Evolutionary conservation across 2,329 filamentous ascomycete species (phyloP).

Genomic region (Claviceps sp.): DNA sequence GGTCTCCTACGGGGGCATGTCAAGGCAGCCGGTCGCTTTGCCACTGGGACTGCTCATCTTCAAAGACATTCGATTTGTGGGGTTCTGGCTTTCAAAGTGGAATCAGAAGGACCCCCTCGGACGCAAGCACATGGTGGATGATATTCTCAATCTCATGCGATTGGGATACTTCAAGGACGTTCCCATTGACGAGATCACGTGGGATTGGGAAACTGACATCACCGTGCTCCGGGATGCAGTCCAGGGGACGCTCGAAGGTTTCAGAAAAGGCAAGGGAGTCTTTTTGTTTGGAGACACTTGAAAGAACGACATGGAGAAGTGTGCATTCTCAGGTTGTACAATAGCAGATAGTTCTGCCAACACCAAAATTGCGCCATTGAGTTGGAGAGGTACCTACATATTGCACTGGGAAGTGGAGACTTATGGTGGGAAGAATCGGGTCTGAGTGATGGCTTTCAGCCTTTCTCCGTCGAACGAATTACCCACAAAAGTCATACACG

Average conservation of each 20-base stretch:
- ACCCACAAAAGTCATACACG: too few species aligned
- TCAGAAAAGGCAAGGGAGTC: constrained; percentile 75
- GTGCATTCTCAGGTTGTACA: neutral
- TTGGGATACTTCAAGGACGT: constrained; percentile 69
- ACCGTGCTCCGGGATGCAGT: constrained; percentile 58
- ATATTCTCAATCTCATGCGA: constrained; percentile 65
- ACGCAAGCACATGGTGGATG: constrained; percentile 69
- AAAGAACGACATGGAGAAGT: neutral
- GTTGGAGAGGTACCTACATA: neutral
- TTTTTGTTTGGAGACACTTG: constrained; percentile 62
- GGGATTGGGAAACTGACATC: constrained; percentile 70
- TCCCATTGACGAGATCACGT: constrained; percentile 68
- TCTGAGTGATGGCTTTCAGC: too few species aligned
- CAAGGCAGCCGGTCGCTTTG: constrained; percentile 67
- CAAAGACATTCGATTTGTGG: constrained; percentile 75
- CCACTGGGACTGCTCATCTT: constrained; percentile 85
- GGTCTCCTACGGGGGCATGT: constrained; percentile 95
- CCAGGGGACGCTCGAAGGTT: constrained; percentile 72
- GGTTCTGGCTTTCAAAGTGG: constrained; percentile 94
- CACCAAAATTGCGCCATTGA: neutral
- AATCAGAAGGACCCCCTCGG: constrained; percentile 58
- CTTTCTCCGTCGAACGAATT: too few species aligned
- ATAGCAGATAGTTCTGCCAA: neutral
- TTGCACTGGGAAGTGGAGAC: neutral
- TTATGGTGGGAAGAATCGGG: neutral